Evolutionary conservation across 1,284 basidiomycete species (phyloP).

Genomic region (Limonomyces culmigenus): DNA sequence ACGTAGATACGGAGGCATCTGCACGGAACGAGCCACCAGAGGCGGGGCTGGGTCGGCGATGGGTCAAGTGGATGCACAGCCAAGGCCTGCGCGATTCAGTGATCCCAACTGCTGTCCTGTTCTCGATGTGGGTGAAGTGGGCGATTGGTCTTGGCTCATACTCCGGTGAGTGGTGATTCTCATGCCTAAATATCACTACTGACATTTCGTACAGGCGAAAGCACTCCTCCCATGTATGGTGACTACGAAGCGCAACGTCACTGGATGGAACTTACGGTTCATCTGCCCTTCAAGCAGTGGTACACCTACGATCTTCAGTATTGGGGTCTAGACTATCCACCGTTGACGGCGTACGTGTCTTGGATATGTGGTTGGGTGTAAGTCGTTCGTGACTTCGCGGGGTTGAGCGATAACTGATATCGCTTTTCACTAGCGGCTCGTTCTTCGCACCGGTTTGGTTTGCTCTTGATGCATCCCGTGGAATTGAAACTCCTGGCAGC

Average conservation of each 20-base stretch:
- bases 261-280: constrained; percentile 82
- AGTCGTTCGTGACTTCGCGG: constrained; percentile 23
- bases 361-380: constrained; percentile 52
- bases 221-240: constrained; percentile 68
- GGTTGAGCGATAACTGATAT: constrained; percentile 6
- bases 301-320: constrained; percentile 78
- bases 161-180: constrained; percentile 42
- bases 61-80: constrained; percentile 65
- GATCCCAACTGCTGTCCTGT: constrained; percentile 31
- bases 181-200: constrained; percentile 1
- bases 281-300: constrained; percentile 63
- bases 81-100: constrained; percentile 41
- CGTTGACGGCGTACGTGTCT: constrained; percentile 77
- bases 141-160: constrained; percentile 62
- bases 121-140: constrained; percentile 45
- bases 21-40: constrained; percentile 3
- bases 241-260: constrained; percentile 91
- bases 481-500: constrained; percentile 50
- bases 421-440: constrained; percentile 35
- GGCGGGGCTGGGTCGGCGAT: constrained; percentile 36
- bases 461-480: constrained; percentile 58
- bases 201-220: constrained; percentile 29
- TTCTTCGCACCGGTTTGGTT: constrained; percentile 63
- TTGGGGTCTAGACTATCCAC: constrained; percentile 90
- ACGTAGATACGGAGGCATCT: neutral